Conservation (phyloP, 805 yeast genomes). For the Blastobotrys robertii region DNA sequence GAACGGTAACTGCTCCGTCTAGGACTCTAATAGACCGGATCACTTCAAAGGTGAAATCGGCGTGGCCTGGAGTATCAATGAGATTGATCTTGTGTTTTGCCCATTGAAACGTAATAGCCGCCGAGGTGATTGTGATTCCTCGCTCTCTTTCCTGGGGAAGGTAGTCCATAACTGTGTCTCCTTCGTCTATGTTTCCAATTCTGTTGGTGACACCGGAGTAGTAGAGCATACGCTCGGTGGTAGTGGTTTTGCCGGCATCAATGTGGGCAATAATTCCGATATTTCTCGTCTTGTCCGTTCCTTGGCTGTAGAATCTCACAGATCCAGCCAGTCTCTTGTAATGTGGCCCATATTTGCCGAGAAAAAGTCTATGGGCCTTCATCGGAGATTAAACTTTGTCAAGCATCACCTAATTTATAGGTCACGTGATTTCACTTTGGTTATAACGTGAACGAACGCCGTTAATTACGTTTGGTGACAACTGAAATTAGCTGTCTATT, state of each 20-base stretch:
- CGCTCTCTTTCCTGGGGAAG: conserved; percentile 82
- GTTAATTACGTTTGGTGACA: no score
- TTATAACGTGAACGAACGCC: no score
- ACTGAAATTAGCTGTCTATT: no score
- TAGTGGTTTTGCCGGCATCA: conserved; percentile 97
- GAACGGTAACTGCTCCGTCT: conserved; percentile 87
- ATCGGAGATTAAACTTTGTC: no score
- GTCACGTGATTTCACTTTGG: no score
- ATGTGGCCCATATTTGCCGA: background rate
- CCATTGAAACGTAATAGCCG: conserved; percentile 92
- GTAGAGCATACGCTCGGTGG: conserved; percentile 92
- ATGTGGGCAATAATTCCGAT: conserved; percentile 98
- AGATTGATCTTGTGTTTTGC: conserved; percentile 63
- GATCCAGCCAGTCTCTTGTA: background rate
- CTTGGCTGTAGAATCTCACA: background rate
- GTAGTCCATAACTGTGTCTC: conserved; percentile 93
- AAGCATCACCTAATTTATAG: no score
- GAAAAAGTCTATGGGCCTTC: no score
- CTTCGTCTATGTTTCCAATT: conserved; percentile 89
- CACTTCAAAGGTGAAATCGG: conserved; percentile 94
- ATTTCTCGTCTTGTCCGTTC: conserved; percentile 45
- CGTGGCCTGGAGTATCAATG: conserved; percentile 97
- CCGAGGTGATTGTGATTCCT: conserved; percentile 94
- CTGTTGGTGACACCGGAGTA: conserved; percentile 71
- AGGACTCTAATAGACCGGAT: conserved; percentile 78